phyloP scores from a whole-genome alignment of 345 rosid genomes.

The Barbarea vulgaris region DNA sequence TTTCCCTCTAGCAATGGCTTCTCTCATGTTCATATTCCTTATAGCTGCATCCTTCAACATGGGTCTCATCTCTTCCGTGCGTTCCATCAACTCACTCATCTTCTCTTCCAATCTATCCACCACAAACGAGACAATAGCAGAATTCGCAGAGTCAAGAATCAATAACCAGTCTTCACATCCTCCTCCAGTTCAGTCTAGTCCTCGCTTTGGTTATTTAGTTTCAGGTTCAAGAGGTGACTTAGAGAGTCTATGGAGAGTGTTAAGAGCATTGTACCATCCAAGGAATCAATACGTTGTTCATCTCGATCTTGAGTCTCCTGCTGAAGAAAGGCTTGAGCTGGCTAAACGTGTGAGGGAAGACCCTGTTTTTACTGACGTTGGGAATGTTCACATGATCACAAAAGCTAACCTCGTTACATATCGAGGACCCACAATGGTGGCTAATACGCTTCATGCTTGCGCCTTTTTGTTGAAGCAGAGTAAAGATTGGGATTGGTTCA shows the following conservation, averaged over 20 bases:
- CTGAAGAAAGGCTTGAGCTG: slow-evolving; percentile 81
- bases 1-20: slow-evolving; percentile 79
- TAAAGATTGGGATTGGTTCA: slow-evolving; percentile 75
- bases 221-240: slow-evolving; percentile 94
- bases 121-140: slow-evolving; percentile 38
- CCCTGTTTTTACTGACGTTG: slow-evolving; percentile 61
- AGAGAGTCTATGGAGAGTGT: slow-evolving; percentile 94
- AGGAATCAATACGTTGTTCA: slow-evolving; percentile 87
- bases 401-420: slow-evolving; percentile 75
- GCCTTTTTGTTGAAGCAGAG: slow-evolving; percentile 60
- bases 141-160: slow-evolving; percentile 61
- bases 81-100: slow-evolving; percentile 70
- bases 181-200: slow-evolving; percentile 53
- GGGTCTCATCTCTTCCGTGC: slow-evolving; percentile 81
- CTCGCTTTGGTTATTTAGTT: slow-evolving; percentile 90
- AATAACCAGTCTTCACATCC: slow-evolving; percentile 34
- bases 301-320: slow-evolving; percentile 89
- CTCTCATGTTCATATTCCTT: slow-evolving; percentile 72
- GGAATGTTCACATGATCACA: slow-evolving; percentile 80
- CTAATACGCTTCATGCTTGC: slow-evolving; percentile 69
- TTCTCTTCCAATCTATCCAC: slow-evolving; percentile 51
- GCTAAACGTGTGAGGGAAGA: slow-evolving; percentile 70
- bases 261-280: slow-evolving; percentile 86
- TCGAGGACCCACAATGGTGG: slow-evolving; percentile 68
- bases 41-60: slow-evolving; percentile 83